phyloP scores from a whole-genome alignment of 495 filamentous ascomycete genomes.

The Beverwykella pulmonaria region DNA sequence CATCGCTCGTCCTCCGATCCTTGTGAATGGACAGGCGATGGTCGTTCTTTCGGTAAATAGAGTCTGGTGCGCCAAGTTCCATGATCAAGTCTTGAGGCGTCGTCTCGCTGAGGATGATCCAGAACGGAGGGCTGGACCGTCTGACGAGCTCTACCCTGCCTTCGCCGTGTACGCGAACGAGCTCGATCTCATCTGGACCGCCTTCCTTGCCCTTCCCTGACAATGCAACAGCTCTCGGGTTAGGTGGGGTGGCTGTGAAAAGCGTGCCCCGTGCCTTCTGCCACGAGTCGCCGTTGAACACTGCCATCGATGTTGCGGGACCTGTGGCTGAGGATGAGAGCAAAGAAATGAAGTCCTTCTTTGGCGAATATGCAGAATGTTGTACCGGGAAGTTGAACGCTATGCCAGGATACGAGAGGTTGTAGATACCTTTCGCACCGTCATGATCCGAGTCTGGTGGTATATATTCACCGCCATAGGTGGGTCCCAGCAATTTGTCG shows the following conservation, averaged over 20 bases:
- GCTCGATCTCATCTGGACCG: slow-evolving; percentile 77
- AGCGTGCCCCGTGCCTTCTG: slow-evolving; percentile 72
- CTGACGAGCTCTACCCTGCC: slow-evolving; percentile 77
- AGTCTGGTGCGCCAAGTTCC: slow-evolving; percentile 91
- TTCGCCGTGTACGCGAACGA: slow-evolving; percentile 51
- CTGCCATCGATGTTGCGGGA: slow-evolving; percentile 77
- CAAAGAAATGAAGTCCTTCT: slow-evolving; percentile 82
- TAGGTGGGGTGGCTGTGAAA: slow-evolving; percentile 71
- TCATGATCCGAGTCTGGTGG: slow-evolving; percentile 57
- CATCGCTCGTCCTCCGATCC: slow-evolving; percentile 35
- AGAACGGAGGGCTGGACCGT: slow-evolving; percentile 59
- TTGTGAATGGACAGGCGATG: slow-evolving; percentile 86
- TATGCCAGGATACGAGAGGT: slow-evolving; percentile 90
- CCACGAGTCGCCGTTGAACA: slow-evolving; percentile 90
- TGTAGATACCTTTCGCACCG: slow-evolving; percentile 64
- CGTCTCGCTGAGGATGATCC: slow-evolving; percentile 75
- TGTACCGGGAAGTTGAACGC: slow-evolving; percentile 87
- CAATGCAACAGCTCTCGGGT: slow-evolving; percentile 61
- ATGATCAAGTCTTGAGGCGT: slow-evolving; percentile 87
- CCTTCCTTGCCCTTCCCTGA: slow-evolving; percentile 64
- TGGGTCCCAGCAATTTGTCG: slow-evolving; percentile 84
- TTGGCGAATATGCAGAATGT: slow-evolving; percentile 72
- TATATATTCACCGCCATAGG: slow-evolving; percentile 89
- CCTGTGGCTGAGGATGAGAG: slow-evolving; percentile 76
- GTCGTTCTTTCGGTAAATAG: slow-evolving; percentile 92